Base-by-base conservation (phyloP, 306 rosid genomes). In the Abrus precatorius region DNA sequence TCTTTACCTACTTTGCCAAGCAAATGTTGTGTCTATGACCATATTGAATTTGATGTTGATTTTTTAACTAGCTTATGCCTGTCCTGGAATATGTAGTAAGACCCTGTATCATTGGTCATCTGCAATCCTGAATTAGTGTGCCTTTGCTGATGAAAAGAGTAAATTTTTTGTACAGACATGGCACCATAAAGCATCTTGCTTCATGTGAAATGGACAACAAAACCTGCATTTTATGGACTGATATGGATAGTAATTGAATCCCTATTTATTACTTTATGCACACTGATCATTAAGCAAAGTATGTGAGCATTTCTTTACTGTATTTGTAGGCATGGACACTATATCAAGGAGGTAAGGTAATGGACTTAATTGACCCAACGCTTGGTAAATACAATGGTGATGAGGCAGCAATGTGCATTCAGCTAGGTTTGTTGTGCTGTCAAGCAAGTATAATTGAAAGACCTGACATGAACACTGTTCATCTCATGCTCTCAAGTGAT, bases 371-470 rank as follows among this genome's bases (percentile, higher is more conserved):
- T 28, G 98, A 94, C 68, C 80, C 90, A 55, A 69, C 38, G 78
- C 81, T 91, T 9, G 69, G 48, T 32, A 92, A 78, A 81, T 89
- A 57, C 92, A 87, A 91, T 54, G 73, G 55, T 12, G 93, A 91
- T 54, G 98, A 94, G 84, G 97, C 88, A 54, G 97, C 97, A 36
- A 92, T 92, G 97, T 92, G 97, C 87, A 79, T 90, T 80, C 98
- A 94, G 65, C 85, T 94, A 29, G 98, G 98, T 50, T 86, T 94
- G 82, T 74, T 91, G 80, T 94, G 98, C 60, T 94, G 97, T 57
- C 97, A 92, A 80, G 87, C 94, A 27, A 86, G 57, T 50, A 2
- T 86, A 75, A 45, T 59, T 5, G 93, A 94, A 0, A 80, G 98
- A 82, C 98, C 97, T 5, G 97, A 94, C 82, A 92, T 94, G 98